Percentiles rank a stretch among this genome's conserved stretches.
Conservation (phyloP, 2,329 filamentous ascomycete genomes). For the Podosphaera xanthii region DNA sequence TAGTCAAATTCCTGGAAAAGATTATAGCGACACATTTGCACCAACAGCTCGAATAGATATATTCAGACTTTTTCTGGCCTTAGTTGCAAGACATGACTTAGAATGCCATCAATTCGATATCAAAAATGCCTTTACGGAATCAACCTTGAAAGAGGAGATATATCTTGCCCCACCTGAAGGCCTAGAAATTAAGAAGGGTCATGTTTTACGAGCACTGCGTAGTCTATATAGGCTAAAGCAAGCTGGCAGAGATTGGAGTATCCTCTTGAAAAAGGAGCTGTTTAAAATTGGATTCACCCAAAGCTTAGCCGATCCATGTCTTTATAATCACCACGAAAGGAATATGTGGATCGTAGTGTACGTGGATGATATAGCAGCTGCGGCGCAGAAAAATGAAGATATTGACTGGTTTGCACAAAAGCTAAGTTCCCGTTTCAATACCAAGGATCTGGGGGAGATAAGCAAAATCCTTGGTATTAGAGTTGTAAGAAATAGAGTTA, state of each 20-base stretch:
- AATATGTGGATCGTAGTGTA: not conserved
- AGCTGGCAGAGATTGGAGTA: no score
- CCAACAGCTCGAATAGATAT: not conserved
- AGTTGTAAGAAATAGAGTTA: not conserved
- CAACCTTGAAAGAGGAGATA: not conserved
- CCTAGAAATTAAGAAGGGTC: no score
- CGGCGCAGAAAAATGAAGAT: not conserved
- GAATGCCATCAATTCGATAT: not conserved
- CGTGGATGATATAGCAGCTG: conserved; percentile 1
- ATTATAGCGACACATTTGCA: not conserved
- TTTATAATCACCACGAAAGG: not conserved
- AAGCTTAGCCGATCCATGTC: not conserved
- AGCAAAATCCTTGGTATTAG: not conserved
- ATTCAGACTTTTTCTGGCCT: not conserved
- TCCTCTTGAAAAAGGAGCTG: not conserved
- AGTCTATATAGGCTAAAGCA: no score
- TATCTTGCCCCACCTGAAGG: no score
- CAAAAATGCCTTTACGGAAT: not conserved
- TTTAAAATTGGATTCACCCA: not conserved
- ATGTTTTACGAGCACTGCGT: no score
- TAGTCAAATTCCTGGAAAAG: not conserved
- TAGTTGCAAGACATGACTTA: not conserved
- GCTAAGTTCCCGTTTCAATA: not conserved
- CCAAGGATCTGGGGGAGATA: conserved; percentile 1
- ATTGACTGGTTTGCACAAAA: not conserved